A percentile compares a stretch with the other conserved stretches of the same genome.
Conservation (phyloP, 306 rosid species). For the Ochetophila trinervis region DNA sequence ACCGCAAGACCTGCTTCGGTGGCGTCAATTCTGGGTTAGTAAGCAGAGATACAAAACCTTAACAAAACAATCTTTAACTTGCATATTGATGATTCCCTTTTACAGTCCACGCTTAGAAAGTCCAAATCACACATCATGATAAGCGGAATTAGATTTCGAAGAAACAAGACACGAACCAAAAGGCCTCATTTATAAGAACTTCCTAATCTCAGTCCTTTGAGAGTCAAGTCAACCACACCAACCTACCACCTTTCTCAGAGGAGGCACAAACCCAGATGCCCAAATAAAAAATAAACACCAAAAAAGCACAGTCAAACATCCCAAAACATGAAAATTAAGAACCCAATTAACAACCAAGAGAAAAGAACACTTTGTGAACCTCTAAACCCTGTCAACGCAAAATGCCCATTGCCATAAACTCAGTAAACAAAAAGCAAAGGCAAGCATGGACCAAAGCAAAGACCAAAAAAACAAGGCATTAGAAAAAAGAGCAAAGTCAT, state of each 20-base stretch:
- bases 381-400: conserved; percentile 49
- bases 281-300: conserved; percentile 34
- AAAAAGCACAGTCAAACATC: conserved; percentile 13
- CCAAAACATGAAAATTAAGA: conserved; percentile 28
- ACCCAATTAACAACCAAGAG: conserved; percentile 32
- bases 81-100: not conserved
- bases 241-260: conserved; percentile 82
- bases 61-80: conserved; percentile 14
- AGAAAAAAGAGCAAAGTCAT: conserved; percentile 24
- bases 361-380: conserved; percentile 11
- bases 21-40: conserved; percentile 16
- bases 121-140: conserved; percentile 23
- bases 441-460: conserved; percentile 17
- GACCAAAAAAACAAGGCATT: conserved; percentile 17
- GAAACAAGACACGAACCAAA: conserved; percentile 21
- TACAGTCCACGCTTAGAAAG: conserved; percentile 18
- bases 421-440: conserved; percentile 24
- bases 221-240: conserved; percentile 71
- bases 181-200: conserved; percentile 9
- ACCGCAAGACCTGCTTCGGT: conserved; percentile 6
- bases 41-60: conserved; percentile 22
- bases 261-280: conserved; percentile 39
- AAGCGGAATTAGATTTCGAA: conserved; percentile 22
- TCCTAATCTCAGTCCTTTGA: conserved; percentile 24
- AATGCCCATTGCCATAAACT: conserved; percentile 41